These are phyloP conservation scores for Paraglomus brasilianum DNA, from an alignment of 192 early-diverging fungal species.

Conservation along the genomic window DNA sequence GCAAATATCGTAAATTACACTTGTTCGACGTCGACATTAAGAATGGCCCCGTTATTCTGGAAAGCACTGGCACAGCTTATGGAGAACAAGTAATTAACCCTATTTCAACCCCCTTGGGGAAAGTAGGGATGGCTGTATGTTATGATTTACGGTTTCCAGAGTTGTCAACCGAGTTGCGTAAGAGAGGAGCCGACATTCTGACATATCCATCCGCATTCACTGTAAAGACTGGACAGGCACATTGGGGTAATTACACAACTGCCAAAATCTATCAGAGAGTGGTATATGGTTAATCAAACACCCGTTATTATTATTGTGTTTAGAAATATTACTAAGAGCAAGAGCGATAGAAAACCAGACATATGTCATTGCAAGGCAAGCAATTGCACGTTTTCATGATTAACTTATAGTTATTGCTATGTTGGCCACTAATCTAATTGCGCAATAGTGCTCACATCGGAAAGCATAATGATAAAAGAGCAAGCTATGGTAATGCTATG, in stretches of 20 bases:
- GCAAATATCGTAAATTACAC: slow-evolving; percentile 74
- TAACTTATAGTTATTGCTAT: neutral
- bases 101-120: slow-evolving; percentile 52
- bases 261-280: neutral
- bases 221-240: slow-evolving; percentile 73
- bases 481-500: slow-evolving; percentile 79
- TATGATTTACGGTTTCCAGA: slow-evolving; percentile 86
- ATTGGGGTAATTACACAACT: slow-evolving; percentile 59
- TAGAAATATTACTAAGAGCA: slow-evolving; percentile 71
- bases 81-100: slow-evolving; percentile 44
- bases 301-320: neutral
- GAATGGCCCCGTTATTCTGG: slow-evolving; percentile 48
- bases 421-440: neutral
- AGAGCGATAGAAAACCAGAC: slow-evolving; percentile 84
- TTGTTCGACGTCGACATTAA: slow-evolving; percentile 72
- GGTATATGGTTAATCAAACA: neutral
- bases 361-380: slow-evolving; percentile 66
- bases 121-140: slow-evolving; percentile 64
- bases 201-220: slow-evolving; percentile 86
- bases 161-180: slow-evolving; percentile 54
- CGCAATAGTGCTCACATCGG: slow-evolving; percentile 66
- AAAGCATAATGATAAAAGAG: slow-evolving; percentile 66
- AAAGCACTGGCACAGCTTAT: slow-evolving; percentile 42
- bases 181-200: slow-evolving; percentile 65
- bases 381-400: neutral